A percentile compares a stretch with the other conserved stretches of the same genome.
phyloP scores from a whole-genome alignment of 2,329 filamentous ascomycete genomes.

The Pseudopyricularia javanii region DNA sequence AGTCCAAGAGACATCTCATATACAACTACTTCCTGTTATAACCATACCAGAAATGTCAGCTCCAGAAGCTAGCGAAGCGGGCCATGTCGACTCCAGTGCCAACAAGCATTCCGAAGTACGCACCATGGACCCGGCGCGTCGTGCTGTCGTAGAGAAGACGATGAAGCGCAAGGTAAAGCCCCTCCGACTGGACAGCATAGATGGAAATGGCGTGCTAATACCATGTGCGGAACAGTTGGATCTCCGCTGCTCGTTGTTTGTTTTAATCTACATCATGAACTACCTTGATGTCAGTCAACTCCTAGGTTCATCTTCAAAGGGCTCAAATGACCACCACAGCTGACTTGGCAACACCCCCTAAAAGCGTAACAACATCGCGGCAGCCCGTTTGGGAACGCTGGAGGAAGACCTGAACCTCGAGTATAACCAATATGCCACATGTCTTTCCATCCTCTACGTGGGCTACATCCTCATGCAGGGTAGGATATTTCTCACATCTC shows the following conservation, averaged over 20 bases:
- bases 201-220: too few species aligned
- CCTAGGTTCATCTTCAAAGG: neutral
- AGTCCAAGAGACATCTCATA: neutral
- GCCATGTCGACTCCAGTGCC: neutral
- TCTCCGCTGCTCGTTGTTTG: constrained; percentile 13
- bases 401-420: constrained; percentile 29
- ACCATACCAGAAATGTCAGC: neutral
- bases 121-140: neutral
- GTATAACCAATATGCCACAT: constrained; percentile 15
- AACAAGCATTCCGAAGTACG: neutral
- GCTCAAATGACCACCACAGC: neutral
- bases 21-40: neutral
- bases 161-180: constrained; percentile 41
- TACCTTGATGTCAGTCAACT: constrained; percentile 1
- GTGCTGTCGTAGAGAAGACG: constrained; percentile 30
- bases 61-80: neutral
- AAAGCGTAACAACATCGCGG: constrained; percentile 23
- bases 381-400: constrained; percentile 31
- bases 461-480: constrained; percentile 19
- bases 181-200: too few species aligned
- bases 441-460: constrained; percentile 38
- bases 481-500: neutral
- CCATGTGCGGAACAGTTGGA: constrained; percentile 25
- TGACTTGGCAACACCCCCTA: neutral
- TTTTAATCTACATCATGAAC: constrained; percentile 7